Base-by-base conservation (phyloP, 1,139 yeast genomes). In the Yamadazyma blattariae region DNA sequence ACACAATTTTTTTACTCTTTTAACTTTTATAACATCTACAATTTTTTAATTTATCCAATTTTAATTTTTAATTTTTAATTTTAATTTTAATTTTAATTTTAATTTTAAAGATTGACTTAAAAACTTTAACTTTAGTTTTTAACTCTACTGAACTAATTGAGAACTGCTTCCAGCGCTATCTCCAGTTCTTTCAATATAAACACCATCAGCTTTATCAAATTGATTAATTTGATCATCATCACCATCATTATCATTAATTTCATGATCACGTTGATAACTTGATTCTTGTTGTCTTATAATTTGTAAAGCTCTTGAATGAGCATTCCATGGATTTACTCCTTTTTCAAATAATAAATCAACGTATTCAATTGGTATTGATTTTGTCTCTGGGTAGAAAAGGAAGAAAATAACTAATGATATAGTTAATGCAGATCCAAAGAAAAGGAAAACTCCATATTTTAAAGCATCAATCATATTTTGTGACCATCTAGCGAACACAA, bases 301-400 rank as follows among this genome's bases (percentile, higher is more conserved):
- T 12, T 32, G 24, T 3, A 41, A 29, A 3, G 48, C 48, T 32
- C 46, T 37, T 6, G 33, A 7, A 28, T 44, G 48, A 9, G 50
- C 48, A 25, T 30, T 44, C 40, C 43, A 44, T 2, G 50, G 45
- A 10, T 20, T 30, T 3, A 42, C 45, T 1, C 34, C 41, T 27
- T 37, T 32, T 18, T 63, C 66, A 39, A 71, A 71, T 35, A 71
- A 48, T 29, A 60, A 49, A 38, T 67, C 75, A 27, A 68, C 60
- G 33, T 67, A 69, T 41, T 67, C 73, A 38, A 68, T 52, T 9
- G 74, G 71, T 16, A 70, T 61, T 33, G 63, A 64, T 47, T 64
- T 67, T 7, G 76, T 67, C 47, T 71, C 77, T 8, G 76, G 77
- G 40, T 67, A 66, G 10, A 70, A 49, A 32, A 67, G 56, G 44